Evolutionary conservation across 2,329 filamentous ascomycete genomes (phyloP).

Genomic region (Aspergillus transmontanensis): DNA sequence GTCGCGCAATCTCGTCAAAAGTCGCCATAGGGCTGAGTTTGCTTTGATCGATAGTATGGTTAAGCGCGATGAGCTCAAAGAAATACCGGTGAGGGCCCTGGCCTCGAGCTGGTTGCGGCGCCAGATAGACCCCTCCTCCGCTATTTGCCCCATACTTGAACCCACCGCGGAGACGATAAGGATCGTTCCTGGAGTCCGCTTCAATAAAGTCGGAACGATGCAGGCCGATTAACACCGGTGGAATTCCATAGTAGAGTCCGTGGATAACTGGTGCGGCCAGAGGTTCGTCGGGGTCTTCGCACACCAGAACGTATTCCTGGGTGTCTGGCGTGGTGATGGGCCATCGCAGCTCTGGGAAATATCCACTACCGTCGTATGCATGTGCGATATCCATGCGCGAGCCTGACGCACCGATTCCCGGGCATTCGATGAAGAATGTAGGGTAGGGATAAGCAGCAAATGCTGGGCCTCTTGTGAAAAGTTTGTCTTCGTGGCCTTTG

Average conservation of each 20-base stretch:
- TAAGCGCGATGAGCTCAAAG: slow-evolving; percentile 54
- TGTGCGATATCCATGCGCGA: slow-evolving; percentile 17
- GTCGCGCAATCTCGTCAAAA: slow-evolving; percentile 46
- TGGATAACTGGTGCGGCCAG: slow-evolving; percentile 50
- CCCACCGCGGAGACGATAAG: slow-evolving; percentile 37
- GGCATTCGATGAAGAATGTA: slow-evolving; percentile 25
- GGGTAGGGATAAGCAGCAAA: slow-evolving; percentile 23
- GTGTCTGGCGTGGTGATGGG: slow-evolving; percentile 35
- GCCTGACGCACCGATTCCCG: slow-evolving; percentile 20
- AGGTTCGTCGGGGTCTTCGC: slow-evolving; percentile 53
- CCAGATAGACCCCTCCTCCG: slow-evolving; percentile 46
- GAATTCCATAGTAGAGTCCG: slow-evolving; percentile 49
- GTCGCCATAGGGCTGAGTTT: slow-evolving; percentile 44
- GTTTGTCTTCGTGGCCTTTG: slow-evolving; percentile 25
- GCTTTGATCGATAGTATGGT: slow-evolving; percentile 43
- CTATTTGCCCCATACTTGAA: slow-evolving; percentile 52
- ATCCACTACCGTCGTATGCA: slow-evolving; percentile 28
- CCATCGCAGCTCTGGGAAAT: slow-evolving; percentile 49
- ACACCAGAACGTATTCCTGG: slow-evolving; percentile 51
- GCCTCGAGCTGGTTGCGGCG: slow-evolving; percentile 52
- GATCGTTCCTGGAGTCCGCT: slow-evolving; percentile 22
- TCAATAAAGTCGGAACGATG: slow-evolving; percentile 42
- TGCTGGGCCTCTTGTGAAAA: slow-evolving; percentile 29
- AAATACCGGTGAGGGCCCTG: slow-evolving; percentile 58
- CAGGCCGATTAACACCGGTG: slow-evolving; percentile 36